Evolutionary conservation across 768 basidiomycete genomes (phyloP).

Genomic region (Filobasidium floriforme): DNA sequence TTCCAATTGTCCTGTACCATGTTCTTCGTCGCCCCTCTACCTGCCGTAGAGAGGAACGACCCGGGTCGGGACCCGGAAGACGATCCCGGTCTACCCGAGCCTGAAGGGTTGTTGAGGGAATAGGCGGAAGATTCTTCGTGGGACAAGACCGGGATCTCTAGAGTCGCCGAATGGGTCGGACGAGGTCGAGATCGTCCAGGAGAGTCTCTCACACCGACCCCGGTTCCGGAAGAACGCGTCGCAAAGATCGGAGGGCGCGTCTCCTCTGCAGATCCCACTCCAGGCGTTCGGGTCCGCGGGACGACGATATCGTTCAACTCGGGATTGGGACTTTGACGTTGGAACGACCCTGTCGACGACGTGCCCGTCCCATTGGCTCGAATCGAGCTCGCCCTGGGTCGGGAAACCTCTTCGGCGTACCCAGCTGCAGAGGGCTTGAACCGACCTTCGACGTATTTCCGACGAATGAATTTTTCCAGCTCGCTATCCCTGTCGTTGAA

Average conservation of each 20-base stretch:
- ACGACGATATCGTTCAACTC: constrained; percentile 9
- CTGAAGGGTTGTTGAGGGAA: not conserved
- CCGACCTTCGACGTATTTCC: constrained; percentile 50
- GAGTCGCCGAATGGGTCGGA: not conserved
- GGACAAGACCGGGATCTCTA: not conserved
- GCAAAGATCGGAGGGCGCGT: not conserved
- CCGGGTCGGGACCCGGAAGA: not conserved
- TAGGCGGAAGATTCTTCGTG: not conserved
- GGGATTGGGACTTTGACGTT: not conserved
- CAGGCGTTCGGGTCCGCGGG: not conserved
- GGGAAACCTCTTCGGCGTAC: too few relatives aligned
- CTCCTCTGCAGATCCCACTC: not conserved
- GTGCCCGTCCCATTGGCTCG: not conserved
- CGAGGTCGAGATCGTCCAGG: not conserved
- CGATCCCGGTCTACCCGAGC: too few relatives aligned
- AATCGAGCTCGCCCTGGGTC: not conserved
- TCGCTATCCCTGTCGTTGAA: constrained; percentile 72
- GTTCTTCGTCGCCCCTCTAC: not conserved
- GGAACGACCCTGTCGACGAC: not conserved
- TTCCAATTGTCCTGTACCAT: constrained; percentile 5
- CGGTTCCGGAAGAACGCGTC: not conserved
- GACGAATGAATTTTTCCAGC: constrained; percentile 79
- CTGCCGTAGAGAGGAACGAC: not conserved
- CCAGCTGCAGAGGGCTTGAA: constrained; percentile 25
- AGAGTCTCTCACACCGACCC: not conserved